A percentile compares a stretch with the other conserved stretches of the same genome.
Conservation (phyloP, 106 monocot genomes). For the Dioscorea alata region DNA sequence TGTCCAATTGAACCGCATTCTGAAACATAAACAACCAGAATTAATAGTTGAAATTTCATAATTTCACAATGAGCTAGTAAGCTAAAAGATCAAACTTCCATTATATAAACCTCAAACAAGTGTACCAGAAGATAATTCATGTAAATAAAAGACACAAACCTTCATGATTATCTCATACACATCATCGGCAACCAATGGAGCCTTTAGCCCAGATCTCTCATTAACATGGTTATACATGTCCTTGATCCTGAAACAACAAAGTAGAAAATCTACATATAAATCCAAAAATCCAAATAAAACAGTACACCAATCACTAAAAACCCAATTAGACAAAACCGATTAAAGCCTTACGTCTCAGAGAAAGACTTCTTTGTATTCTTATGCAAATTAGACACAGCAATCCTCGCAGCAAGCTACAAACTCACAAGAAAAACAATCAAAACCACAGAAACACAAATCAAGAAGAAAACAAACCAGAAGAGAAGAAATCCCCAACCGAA, state of each 20-base stretch:
- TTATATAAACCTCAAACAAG: neutral
- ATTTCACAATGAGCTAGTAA: neutral
- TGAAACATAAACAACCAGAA: constrained; percentile 17
- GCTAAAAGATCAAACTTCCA: no score
- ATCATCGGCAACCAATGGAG: constrained; percentile 85
- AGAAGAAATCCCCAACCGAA: neutral
- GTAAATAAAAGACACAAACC: constrained; percentile 26
- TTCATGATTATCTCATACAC: constrained; percentile 94
- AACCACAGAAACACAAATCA: neutral
- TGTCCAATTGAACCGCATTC: constrained; percentile 87
- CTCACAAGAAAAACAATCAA: neutral
- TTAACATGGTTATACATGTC: constrained; percentile 70
- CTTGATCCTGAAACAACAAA: constrained; percentile 53
- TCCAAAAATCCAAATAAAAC: neutral
- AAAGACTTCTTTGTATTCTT: constrained; percentile 91
- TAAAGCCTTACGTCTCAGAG: constrained; percentile 75
- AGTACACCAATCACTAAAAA: neutral
- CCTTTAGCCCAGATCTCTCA: constrained; percentile 66
- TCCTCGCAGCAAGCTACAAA: constrained; percentile 87
- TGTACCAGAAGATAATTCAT: neutral
- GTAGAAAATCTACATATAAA: neutral
- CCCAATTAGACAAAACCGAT: neutral
- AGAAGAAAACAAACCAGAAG: neutral
- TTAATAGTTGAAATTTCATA: neutral
- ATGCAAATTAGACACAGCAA: constrained; percentile 91